Evolutionary conservation across 192 early-diverging fungal species (phyloP).

Genomic region (Nowakowskiella sp.): DNA sequence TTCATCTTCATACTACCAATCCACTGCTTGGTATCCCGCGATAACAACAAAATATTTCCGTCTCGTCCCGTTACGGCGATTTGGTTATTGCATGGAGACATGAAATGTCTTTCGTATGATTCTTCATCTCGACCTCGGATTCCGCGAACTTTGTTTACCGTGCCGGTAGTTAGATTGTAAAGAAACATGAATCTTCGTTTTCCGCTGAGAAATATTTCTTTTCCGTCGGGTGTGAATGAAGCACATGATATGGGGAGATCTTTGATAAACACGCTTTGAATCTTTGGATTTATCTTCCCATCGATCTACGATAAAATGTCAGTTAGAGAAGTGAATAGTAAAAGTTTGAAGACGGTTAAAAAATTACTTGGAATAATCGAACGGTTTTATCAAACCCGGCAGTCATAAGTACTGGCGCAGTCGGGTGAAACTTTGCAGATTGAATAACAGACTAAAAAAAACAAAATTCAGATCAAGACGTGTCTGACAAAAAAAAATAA

Average conservation of each 20-base stretch:
- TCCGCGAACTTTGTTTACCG: slow-evolving; percentile 57
- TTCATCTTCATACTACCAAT: slow-evolving; percentile 87
- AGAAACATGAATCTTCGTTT: slow-evolving; percentile 72
- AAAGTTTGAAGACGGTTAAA: neutral
- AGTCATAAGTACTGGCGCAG: slow-evolving; percentile 76
- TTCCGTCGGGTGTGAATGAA: slow-evolving; percentile 65
- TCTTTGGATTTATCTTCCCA: slow-evolving; percentile 84
- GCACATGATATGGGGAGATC: slow-evolving; percentile 79
- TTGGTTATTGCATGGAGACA: slow-evolving; percentile 63
- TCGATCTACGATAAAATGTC: slow-evolving; percentile 52
- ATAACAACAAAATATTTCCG: slow-evolving; percentile 77
- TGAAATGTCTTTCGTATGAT: slow-evolving; percentile 58
- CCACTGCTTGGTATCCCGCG: slow-evolving; percentile 77
- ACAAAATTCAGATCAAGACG: slow-evolving; percentile 21
- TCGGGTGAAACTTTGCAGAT: slow-evolving; percentile 80
- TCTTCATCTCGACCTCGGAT: slow-evolving; percentile 72
- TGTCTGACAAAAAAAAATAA: slow-evolving; percentile 12
- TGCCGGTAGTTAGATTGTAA: slow-evolving; percentile 72
- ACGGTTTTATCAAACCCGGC: slow-evolving; percentile 83
- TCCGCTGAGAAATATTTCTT: slow-evolving; percentile 70
- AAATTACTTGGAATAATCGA: slow-evolving; percentile 65
- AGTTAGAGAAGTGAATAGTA: neutral
- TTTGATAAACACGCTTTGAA: slow-evolving; percentile 81
- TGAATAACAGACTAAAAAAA: slow-evolving; percentile 53
- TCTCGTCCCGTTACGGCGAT: slow-evolving; percentile 71